Base-by-base conservation (phyloP, 441 rosid genomes). In the Theobroma grandiflorum region DNA sequence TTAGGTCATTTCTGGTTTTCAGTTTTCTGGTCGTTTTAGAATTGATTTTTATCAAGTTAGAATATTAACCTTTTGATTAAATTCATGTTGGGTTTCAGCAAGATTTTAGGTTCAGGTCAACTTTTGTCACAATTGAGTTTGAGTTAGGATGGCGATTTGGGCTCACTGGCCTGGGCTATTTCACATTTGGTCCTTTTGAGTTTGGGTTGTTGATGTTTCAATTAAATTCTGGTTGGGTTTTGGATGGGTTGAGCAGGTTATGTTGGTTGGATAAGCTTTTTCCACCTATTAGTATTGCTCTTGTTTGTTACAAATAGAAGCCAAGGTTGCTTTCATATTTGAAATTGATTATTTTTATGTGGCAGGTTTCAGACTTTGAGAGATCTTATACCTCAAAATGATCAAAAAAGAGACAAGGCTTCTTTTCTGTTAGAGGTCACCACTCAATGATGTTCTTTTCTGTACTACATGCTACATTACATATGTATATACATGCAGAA, bases 381-480 rank as follows among this genome's bases (percentile, higher is more conserved):
- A 86, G 85, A 88, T 78, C 81, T 89, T 22, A 89, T 91, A 59
- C 93, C 95, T 72, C 91, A 84, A 75, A 88, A 85, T 83, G 95
- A 91, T 83, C 91, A 88, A 57, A 91, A 90, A 82, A 87, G 89
- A 72, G 95, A 89, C 77, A 91, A 90, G 82, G 92, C 93, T 40
- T 89, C 93, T 4, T 84, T 91, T 78, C 83, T 88, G 45, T 82
- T 90, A 50, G 95, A 91, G 91, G 93, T 89, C 37, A 78, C 22
- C 26, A 2, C 65, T 45, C 35, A 26, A 14, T 47, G 67, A 58
- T 2, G 40, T 55, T 79, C 33, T 79, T 26, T 69, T n/a, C 22
- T 76, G 15, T 35, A 22, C 4, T 37, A 67, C 20, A 50, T 4
- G 3, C 20, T 49, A 10, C 43, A 42, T 75, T 40, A 62, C 10